A percentile compares a stretch with the other conserved stretches of the same genome.
These are phyloP conservation scores for Asterophora parasitica DNA, from an alignment of 768 basidiomycete species.

Conservation along the genomic window DNA sequence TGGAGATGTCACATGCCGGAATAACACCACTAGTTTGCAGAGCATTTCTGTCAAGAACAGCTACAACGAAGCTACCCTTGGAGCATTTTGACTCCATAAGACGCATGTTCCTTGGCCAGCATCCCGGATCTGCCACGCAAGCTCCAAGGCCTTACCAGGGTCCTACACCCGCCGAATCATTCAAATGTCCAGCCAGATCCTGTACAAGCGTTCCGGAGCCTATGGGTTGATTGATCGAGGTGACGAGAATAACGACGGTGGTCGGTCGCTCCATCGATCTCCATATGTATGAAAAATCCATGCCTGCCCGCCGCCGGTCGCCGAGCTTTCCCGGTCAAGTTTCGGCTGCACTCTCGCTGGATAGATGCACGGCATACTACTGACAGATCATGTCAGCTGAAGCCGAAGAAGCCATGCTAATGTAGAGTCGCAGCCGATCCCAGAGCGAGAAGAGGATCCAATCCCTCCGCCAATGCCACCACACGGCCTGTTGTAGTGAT, in stretches of 20 bases:
- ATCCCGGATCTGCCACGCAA: slow-evolving; percentile 16
- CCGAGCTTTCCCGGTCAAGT: too few relatives aligned
- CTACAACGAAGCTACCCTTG: not conserved
- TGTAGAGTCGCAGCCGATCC: slow-evolving; percentile 2
- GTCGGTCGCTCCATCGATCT: not conserved
- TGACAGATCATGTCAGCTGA: slow-evolving; percentile 17
- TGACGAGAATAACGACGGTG: not conserved
- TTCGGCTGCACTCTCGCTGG: not conserved
- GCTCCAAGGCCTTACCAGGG: slow-evolving; percentile 3
- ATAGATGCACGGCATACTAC: not conserved
- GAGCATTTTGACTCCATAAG: slow-evolving; percentile 7
- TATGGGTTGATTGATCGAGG: not conserved
- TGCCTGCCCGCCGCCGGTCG: not conserved
- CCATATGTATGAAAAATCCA: too few relatives aligned
- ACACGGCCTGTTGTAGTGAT: not conserved
- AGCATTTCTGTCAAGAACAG: slow-evolving; percentile 8
- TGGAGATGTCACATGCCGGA: slow-evolving; percentile 16
- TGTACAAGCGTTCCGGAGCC: not conserved
- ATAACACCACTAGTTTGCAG: slow-evolving; percentile 6
- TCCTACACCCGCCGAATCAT: slow-evolving; percentile 2
- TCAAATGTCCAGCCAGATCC: not conserved
- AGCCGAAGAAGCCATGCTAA: slow-evolving; percentile 8
- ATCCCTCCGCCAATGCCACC: not conserved
- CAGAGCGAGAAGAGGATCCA: not conserved
- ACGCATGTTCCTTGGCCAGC: slow-evolving; percentile 5